Percentiles rank a stretch among this genome's conserved stretches.
These are phyloP conservation scores for Melampsora abietis-canadensis DNA, from an alignment of 1,284 basidiomycete genomes.

Conservation along the genomic window DNA sequence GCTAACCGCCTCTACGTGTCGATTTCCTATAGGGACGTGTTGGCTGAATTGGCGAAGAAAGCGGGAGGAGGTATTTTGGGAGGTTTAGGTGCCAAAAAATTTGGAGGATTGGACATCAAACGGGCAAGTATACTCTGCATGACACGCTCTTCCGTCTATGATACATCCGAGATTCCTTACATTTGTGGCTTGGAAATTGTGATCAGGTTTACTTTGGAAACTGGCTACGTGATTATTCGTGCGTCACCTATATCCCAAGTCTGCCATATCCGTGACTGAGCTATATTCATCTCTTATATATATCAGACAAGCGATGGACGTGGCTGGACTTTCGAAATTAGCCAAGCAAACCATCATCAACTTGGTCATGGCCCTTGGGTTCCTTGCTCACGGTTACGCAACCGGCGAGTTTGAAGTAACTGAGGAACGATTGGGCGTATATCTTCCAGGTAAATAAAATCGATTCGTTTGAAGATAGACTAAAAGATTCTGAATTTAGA, in stretches of 20 bases:
- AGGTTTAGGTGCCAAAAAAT: slow-evolving; percentile 46
- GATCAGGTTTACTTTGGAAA: slow-evolving; percentile 43
- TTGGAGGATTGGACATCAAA: slow-evolving; percentile 50
- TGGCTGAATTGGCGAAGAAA: slow-evolving; percentile 45
- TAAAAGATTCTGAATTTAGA: too few relatives aligned
- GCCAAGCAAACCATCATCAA: slow-evolving; percentile 43
- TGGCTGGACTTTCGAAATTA: slow-evolving; percentile 41
- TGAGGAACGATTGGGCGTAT: slow-evolving; percentile 71
- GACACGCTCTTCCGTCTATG: neutral
- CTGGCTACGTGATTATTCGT: slow-evolving; percentile 44
- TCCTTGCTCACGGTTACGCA: slow-evolving; percentile 39
- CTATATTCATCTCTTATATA: neutral
- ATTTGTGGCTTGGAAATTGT: neutral
- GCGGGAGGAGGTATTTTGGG: slow-evolving; percentile 43
- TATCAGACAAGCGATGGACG: slow-evolving; percentile 44
- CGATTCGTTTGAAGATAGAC: too few relatives aligned
- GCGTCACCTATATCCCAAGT: neutral
- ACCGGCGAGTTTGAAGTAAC: slow-evolving; percentile 82
- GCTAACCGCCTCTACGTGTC: neutral
- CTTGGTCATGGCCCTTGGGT: slow-evolving; percentile 40
- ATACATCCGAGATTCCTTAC: neutral
- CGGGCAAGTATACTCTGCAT: slow-evolving; percentile 6
- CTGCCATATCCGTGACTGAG: neutral
- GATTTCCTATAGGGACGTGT: slow-evolving; percentile 47
- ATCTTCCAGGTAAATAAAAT: too few relatives aligned